Conservation (phyloP, 495 filamentous ascomycete species). For the Penicillium crystallinum region DNA sequence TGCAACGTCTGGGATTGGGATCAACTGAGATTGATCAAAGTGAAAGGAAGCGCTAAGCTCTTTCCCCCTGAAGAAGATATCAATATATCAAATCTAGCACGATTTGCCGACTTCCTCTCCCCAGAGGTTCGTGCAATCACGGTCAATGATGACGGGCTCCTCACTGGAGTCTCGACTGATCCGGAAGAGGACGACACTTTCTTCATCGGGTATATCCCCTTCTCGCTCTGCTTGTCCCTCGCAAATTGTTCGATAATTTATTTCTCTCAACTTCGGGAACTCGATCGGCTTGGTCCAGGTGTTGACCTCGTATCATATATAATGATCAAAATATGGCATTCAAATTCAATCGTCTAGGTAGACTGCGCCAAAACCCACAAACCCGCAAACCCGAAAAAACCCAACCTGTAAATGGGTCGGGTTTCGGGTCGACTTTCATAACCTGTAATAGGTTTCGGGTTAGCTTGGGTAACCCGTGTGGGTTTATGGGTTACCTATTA, state of each 20-base stretch:
- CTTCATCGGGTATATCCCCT: slow-evolving; percentile 18
- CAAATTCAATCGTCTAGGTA: slow-evolving; percentile 16
- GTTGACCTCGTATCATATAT: slow-evolving; percentile 7
- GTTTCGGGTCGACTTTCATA: too few species aligned
- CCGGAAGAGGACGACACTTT: slow-evolving; percentile 17
- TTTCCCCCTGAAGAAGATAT: slow-evolving; percentile 16
- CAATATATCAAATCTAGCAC: slow-evolving; percentile 7
- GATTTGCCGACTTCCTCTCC: slow-evolving; percentile 16
- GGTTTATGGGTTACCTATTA: too few species aligned
- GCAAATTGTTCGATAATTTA: slow-evolving; percentile 6
- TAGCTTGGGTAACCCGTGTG: too few species aligned
- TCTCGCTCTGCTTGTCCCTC: slow-evolving; percentile 11
- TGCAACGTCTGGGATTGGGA: slow-evolving; percentile 24
- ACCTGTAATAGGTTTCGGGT: too few species aligned
- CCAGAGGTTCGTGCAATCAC: slow-evolving; percentile 16
- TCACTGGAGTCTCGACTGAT: slow-evolving; percentile 17
- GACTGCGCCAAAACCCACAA: too few species aligned
- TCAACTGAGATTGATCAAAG: slow-evolving; percentile 15
- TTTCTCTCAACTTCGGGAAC: slow-evolving; percentile 9
- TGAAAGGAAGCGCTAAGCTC: slow-evolving; percentile 22
- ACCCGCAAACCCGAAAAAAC: too few species aligned
- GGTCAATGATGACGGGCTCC: slow-evolving; percentile 18
- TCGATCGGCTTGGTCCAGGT: slow-evolving; percentile 17
- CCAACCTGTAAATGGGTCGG: too few species aligned
- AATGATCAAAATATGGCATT: slow-evolving; percentile 9